phyloP scores from a whole-genome alignment of 108 stramenopile species.

The Pseudonitzschia pungens region DNA sequence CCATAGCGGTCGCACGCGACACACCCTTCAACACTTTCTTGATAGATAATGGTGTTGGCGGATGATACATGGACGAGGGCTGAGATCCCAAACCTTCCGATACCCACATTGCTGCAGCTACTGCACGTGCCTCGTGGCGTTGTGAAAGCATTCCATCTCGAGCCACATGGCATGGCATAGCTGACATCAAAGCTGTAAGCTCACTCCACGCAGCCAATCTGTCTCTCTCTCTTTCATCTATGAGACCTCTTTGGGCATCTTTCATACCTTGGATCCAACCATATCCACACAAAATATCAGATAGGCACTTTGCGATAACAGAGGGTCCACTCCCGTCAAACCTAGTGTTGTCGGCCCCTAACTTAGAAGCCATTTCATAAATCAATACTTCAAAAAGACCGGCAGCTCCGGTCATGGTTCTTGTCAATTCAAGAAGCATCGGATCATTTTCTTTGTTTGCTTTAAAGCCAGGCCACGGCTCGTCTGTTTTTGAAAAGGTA shows the following conservation, averaged over 20 bases:
- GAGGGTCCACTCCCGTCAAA: constrained; percentile 30
- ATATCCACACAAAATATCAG: constrained; percentile 70
- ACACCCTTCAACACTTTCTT: constrained; percentile 25
- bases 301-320: constrained; percentile 54
- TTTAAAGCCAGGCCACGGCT: constrained; percentile 74
- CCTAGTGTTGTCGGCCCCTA: constrained; percentile 6
- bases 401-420: constrained; percentile 67
- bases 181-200: constrained; percentile 65
- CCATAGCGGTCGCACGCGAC: constrained; percentile 29
- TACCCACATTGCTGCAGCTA: constrained; percentile 85
- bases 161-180: constrained; percentile 79
- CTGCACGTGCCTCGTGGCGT: constrained; percentile 78
- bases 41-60: constrained; percentile 65
- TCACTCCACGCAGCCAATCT: constrained; percentile 61
- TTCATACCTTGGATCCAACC: constrained; percentile 45
- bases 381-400: constrained; percentile 68
- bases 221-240: constrained; percentile 24
- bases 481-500: constrained; percentile 62
- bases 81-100: constrained; percentile 56
- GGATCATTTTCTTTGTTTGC: constrained; percentile 64
- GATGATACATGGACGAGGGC: constrained; percentile 22
- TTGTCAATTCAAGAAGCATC: constrained; percentile 68
- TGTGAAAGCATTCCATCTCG: constrained; percentile 72
- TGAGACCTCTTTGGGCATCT: constrained; percentile 10
- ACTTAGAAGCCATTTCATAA: constrained; percentile 38